Conservation (phyloP, 768 basidiomycete species). For the Tylopilus balloui region DNA sequence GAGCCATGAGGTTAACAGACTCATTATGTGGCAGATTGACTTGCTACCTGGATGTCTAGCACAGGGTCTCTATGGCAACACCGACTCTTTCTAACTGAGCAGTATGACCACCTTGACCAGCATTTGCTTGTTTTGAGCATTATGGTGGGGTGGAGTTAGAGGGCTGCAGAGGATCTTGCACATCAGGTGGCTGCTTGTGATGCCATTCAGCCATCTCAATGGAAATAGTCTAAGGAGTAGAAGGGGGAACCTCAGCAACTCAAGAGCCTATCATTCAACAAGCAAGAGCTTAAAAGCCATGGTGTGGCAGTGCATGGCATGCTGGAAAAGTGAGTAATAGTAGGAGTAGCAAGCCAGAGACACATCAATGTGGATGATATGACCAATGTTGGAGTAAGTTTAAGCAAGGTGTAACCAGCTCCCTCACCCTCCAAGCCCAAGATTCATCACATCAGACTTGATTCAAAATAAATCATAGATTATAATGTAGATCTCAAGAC, state of each 20-base stretch:
- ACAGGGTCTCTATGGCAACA: not conserved
- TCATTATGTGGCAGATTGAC: not conserved
- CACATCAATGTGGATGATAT: too few species aligned
- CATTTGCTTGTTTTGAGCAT: too few species aligned
- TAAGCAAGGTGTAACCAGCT: too few species aligned
- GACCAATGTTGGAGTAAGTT: too few species aligned
- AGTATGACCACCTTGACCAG: not conserved
- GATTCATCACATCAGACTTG: too few species aligned
- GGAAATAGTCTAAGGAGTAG: not conserved
- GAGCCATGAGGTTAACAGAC: not conserved
- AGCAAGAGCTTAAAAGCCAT: not conserved
- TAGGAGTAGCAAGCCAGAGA: too few species aligned
- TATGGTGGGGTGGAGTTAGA: not conserved
- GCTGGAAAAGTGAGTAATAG: not conserved
- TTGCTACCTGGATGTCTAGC: not conserved
- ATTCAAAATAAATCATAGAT: too few species aligned
- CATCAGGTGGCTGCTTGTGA: not conserved
- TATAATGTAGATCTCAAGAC: too few species aligned
- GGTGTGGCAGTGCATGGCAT: not conserved
- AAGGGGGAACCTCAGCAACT: not conserved
- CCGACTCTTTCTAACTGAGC: not conserved
- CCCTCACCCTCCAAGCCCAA: too few species aligned
- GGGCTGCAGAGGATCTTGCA: not conserved
- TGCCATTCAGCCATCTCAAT: not conserved
- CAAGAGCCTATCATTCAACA: not conserved